Percentiles rank a stretch among this genome's conserved stretches.
phyloP scores from a whole-genome alignment of 2,329 filamentous ascomycete species.

The Aspergillus unguis region DNA sequence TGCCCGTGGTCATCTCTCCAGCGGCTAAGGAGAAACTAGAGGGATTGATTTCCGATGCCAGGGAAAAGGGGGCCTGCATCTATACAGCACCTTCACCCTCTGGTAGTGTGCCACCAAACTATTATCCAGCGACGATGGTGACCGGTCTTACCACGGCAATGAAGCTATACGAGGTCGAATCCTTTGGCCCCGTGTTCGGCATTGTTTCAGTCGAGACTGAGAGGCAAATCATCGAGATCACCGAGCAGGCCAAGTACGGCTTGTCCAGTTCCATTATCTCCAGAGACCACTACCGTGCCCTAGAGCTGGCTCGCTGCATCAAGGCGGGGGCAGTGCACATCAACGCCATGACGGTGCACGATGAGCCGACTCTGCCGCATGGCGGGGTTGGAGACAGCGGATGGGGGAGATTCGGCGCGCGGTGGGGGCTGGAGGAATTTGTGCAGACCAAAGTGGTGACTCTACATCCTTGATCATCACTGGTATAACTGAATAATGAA shows the following conservation, averaged over 20 bases:
- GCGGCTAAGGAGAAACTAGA: too few species aligned
- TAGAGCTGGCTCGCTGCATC: constrained; percentile 3
- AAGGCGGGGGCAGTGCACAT: constrained; percentile 53
- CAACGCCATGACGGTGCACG: constrained; percentile 62
- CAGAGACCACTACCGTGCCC: background rate
- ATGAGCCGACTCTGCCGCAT: constrained; percentile 59
- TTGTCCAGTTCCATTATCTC: background rate
- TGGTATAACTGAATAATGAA: too few species aligned
- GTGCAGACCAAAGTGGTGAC: constrained; percentile 55
- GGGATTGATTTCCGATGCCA: too few species aligned
- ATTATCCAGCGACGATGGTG: too few species aligned
- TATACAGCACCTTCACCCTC: too few species aligned
- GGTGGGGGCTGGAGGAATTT: constrained; percentile 55
- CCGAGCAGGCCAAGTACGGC: constrained; percentile 1
- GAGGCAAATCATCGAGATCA: background rate
- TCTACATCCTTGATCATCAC: background rate
- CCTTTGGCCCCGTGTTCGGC: constrained; percentile 27
- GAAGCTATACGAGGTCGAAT: constrained; percentile 26
- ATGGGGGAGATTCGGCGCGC: constrained; percentile 55
- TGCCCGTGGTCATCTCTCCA: too few species aligned
- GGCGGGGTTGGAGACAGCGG: constrained; percentile 61
- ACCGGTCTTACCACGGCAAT: constrained; percentile 10
- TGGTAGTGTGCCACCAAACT: too few species aligned
- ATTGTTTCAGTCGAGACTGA: constrained; percentile 24
- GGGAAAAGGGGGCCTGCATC: too few species aligned